Percentiles rank a stretch among this genome's conserved stretches.
phyloP scores from a whole-genome alignment of 2,329 filamentous ascomycete genomes.

The Microdochium trichocladiopsis region DNA sequence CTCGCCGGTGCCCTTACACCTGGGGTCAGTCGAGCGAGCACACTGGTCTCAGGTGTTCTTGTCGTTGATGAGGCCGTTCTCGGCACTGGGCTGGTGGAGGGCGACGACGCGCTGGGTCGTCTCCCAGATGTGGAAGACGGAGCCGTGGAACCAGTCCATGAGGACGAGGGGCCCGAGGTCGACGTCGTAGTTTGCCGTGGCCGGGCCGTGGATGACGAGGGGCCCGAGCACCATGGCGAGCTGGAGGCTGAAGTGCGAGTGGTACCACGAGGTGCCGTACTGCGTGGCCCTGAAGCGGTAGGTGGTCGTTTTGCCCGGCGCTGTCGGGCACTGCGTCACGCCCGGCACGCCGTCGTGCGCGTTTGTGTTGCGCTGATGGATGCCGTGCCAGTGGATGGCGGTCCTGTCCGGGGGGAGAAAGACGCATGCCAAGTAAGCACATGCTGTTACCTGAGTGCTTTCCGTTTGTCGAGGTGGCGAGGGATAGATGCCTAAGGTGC shows the following conservation, averaged over 20 bases:
- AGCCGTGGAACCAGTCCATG: conserved; percentile 18
- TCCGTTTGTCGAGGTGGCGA: neutral
- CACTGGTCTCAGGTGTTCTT: conserved; percentile 14
- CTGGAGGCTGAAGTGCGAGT: conserved; percentile 7
- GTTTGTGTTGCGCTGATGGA: conserved; percentile 31
- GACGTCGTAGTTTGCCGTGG: conserved; percentile 7
- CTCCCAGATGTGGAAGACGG: conserved; percentile 14
- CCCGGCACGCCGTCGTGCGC: conserved; percentile 37
- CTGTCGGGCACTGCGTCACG: conserved; percentile 44
- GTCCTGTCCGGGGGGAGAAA: conserved; percentile 31
- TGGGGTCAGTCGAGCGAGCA: conserved; percentile 8
- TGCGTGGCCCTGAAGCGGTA: conserved; percentile 28
- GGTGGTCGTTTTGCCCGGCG: conserved; percentile 31
- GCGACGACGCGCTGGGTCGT: conserved; percentile 9
- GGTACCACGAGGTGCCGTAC: conserved; percentile 19
- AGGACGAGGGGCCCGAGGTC: conserved; percentile 19
- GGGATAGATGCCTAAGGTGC: too few species aligned
- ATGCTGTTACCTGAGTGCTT: too few species aligned
- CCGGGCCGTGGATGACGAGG: conserved; percentile 7
- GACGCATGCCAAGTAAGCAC: too few species aligned
- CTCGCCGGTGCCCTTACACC: conserved; percentile 13
- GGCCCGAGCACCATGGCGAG: conserved; percentile 7
- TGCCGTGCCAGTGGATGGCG: conserved; percentile 43
- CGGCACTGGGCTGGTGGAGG: conserved; percentile 9
- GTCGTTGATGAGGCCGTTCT: conserved; percentile 20